Evolutionary conservation across 129 eudicot genomes (phyloP).

Genomic region (Flaveria ramosissima): DNA sequence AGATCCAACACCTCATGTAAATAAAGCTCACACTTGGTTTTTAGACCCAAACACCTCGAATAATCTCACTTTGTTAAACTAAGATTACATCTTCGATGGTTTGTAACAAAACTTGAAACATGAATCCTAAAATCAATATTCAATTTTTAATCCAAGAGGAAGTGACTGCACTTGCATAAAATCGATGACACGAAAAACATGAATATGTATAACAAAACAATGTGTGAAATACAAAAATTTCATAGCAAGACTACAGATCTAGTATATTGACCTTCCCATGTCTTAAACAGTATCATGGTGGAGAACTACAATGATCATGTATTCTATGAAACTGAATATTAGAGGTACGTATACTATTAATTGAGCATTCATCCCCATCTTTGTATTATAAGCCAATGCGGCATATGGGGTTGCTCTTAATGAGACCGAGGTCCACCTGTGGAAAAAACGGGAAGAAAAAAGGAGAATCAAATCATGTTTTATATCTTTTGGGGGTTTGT

Average conservation of each 20-base stretch:
- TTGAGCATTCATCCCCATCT: not conserved
- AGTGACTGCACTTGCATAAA: too few species aligned
- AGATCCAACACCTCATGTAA: too few species aligned
- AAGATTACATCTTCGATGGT: too few species aligned
- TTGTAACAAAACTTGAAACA: too few species aligned
- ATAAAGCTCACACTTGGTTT: too few species aligned
- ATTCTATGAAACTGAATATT: conserved; percentile 8
- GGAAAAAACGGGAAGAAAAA: conserved; percentile 4
- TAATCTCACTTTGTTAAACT: too few species aligned
- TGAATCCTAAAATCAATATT: too few species aligned
- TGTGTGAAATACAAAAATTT: not conserved
- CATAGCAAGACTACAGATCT: conserved; percentile 7
- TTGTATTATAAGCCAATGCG: conserved; percentile 54
- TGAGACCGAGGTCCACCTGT: conserved; percentile 90
- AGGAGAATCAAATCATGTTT: conserved; percentile 12
- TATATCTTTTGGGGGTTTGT: not conserved
- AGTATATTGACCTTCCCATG: not conserved
- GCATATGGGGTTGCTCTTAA: conserved; percentile 79
- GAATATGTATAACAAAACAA: not conserved
- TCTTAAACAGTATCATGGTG: conserved; percentile 17
- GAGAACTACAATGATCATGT: conserved; percentile 13
- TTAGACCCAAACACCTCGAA: too few species aligned
- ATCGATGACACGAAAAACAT: not conserved
- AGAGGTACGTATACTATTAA: not conserved
- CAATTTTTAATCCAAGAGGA: too few species aligned